phyloP scores from a whole-genome alignment of 2,329 filamentous ascomycete genomes.

The Helotiales sp. region DNA sequence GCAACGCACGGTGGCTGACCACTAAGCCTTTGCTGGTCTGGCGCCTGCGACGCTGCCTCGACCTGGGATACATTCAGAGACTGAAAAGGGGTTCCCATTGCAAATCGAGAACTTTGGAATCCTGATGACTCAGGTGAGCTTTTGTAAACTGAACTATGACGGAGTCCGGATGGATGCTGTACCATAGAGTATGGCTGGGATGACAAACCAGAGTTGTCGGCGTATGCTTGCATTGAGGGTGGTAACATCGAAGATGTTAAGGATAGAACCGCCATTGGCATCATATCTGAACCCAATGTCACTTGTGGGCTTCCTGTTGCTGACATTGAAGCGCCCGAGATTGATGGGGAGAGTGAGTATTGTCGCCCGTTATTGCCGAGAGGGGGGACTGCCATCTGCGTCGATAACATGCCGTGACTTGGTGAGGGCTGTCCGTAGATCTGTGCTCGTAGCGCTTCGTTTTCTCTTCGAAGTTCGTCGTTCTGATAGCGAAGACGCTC shows the following conservation, averaged over 20 bases:
- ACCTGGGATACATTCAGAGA: slow-evolving; percentile 39
- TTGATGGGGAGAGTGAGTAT: slow-evolving; percentile 43
- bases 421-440: slow-evolving; percentile 44
- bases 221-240: slow-evolving; percentile 40
- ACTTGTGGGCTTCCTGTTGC: slow-evolving; percentile 40
- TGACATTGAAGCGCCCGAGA: slow-evolving; percentile 42
- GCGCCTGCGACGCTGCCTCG: slow-evolving; percentile 30
- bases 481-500: slow-evolving; percentile 48
- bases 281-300: slow-evolving; percentile 39
- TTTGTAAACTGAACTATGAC: slow-evolving; percentile 45
- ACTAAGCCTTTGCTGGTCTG: slow-evolving; percentile 26
- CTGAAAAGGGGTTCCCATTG: no score
- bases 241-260: slow-evolving; percentile 42
- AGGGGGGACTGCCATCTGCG: slow-evolving; percentile 29
- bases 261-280: slow-evolving; percentile 41
- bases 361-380: slow-evolving; percentile 36
- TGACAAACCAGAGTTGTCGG: slow-evolving; percentile 38
- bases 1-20: slow-evolving; percentile 29
- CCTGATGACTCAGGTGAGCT: slow-evolving; percentile 46
- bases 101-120: slow-evolving; percentile 42
- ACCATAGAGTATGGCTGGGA: slow-evolving; percentile 44
- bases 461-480: slow-evolving; percentile 47
- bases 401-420: slow-evolving; percentile 34
- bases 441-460: slow-evolving; percentile 46
- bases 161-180: slow-evolving; percentile 43